Base-by-base conservation (phyloP, 768 basidiomycete species). In the Scleroderma bovista region DNA sequence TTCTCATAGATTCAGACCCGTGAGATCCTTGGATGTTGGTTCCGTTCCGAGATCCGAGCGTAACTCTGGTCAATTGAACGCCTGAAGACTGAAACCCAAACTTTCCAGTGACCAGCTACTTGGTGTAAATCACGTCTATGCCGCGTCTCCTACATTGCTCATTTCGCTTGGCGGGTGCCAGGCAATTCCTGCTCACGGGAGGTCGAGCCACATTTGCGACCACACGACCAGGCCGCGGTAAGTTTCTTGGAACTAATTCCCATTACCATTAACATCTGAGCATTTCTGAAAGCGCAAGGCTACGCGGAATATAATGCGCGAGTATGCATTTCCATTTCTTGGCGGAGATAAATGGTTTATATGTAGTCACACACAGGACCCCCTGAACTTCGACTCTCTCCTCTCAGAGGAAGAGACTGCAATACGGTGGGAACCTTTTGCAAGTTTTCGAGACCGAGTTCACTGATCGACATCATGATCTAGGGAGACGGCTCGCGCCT, bases 371-470 rank as follows among this genome's bases (percentile, higher is more conserved):
- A 23, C 24, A 6, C 50, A 93, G 90, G 94, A 98, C 63, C 88
- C 93, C 0, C 70, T 98, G 56, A 80, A 80, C 58, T 60, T 93
- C 24, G 87, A 92, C 52, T 80, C 81, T 0, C 75, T 89, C 36
- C 70, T 97, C 53, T 89, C 89, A 0, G 92, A 93, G 46, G 95
- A 96, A 33, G 95, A 98, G 69, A 75, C 80, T 56, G 86, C 88
- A 13, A 86, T 96, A 57, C 80, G 92, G 93, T 93, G 52, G 22
- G 55, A 38, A 3, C 36, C 16, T 39, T 75, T 57, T 50, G 16
- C 26, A 40, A 17, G 13, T 22, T 32, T 9, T 11, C 16, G 23
- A 13, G 3, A 17, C 26, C 10, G 5, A 19, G 29, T 31, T 33
- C 47, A 39, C 45, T 44, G 51, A 24, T 52, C 48, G 37, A 50